A percentile compares a stretch with the other conserved stretches of the same genome.
Evolutionary conservation across 2,329 filamentous ascomycete species (phyloP).

Genomic region (Metarhizium album): DNA sequence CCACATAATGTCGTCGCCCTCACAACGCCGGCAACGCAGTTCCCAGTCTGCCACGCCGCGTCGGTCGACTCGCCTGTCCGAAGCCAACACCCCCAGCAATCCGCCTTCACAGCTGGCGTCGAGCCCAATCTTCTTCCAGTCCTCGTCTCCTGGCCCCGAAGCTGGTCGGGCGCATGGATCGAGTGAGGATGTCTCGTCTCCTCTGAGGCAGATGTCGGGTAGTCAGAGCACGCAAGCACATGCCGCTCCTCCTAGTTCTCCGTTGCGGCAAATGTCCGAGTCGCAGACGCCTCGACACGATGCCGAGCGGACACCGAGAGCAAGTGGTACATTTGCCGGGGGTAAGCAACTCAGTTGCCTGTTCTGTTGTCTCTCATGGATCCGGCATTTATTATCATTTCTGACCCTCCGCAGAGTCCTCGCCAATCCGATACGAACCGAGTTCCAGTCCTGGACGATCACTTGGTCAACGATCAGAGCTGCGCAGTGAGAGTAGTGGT

Average conservation of each 20-base stretch:
- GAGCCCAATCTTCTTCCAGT: conserved; percentile 71
- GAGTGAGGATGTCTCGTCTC: conserved; percentile 36
- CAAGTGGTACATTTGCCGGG: conserved; percentile 48
- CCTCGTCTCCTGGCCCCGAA: conserved; percentile 25
- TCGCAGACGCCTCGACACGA: conserved; percentile 39
- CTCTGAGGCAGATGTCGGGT: conserved; percentile 45
- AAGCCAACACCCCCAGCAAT: conserved; percentile 32
- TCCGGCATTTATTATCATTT: not conserved
- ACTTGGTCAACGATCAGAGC: conserved; percentile 53
- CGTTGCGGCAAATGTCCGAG: conserved; percentile 47
- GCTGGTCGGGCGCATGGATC: conserved; percentile 17
- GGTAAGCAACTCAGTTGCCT: conserved; percentile 35
- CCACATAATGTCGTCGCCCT: conserved; percentile 30
- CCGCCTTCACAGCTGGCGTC: conserved; percentile 49
- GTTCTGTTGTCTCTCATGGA: not conserved
- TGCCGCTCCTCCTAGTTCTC: conserved; percentile 43
- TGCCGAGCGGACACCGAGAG: conserved; percentile 60
- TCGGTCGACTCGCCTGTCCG: conserved; percentile 28
- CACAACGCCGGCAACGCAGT: conserved; percentile 36
- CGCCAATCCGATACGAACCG: conserved; percentile 80
- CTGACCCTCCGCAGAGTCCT: conserved; percentile 56
- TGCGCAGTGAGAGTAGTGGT: conserved; percentile 74
- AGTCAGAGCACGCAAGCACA: conserved; percentile 37
- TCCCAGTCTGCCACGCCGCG: conserved; percentile 39
- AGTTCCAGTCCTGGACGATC: conserved; percentile 76